phyloP scores from a whole-genome alignment of 257 asterid genomes.

The Ophiorrhiza pumila region DNA sequence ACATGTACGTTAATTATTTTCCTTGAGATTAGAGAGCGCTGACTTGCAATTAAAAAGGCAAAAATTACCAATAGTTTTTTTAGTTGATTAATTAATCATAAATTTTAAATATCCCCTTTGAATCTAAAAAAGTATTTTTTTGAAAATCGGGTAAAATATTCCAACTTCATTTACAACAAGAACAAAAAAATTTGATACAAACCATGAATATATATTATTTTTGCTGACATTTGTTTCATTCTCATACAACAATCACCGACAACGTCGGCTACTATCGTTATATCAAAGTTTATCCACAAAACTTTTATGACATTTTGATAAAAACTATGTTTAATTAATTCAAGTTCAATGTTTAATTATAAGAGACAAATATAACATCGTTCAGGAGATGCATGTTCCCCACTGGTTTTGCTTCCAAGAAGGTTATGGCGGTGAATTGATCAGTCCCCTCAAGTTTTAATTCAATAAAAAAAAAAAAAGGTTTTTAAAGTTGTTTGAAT shows the following conservation, averaged over 20 bases:
- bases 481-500: neutral
- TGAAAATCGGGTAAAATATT: conserved; percentile 6
- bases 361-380: neutral
- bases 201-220: conserved; percentile 21
- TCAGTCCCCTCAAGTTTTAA: no score
- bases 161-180: neutral
- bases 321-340: no score
- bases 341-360: neutral
- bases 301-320: neutral
- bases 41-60: conserved; percentile 5
- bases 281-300: conserved; percentile 11
- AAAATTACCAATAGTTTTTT: neutral
- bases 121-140: conserved; percentile 3
- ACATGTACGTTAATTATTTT: conserved; percentile 20
- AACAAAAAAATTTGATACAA: conserved; percentile 12
- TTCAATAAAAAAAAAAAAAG: neutral
- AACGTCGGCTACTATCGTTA: no score
- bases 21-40: conserved; percentile 27
- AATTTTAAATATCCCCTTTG: neutral
- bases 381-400: conserved; percentile 15
- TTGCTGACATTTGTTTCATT: conserved; percentile 22
- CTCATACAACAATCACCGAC: conserved; percentile 29
- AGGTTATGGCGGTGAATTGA: neutral
- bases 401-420: neutral
- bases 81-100: neutral